Conservation (phyloP, 2,329 filamentous ascomycete genomes). For the Colletotrichum euphorbiae region DNA sequence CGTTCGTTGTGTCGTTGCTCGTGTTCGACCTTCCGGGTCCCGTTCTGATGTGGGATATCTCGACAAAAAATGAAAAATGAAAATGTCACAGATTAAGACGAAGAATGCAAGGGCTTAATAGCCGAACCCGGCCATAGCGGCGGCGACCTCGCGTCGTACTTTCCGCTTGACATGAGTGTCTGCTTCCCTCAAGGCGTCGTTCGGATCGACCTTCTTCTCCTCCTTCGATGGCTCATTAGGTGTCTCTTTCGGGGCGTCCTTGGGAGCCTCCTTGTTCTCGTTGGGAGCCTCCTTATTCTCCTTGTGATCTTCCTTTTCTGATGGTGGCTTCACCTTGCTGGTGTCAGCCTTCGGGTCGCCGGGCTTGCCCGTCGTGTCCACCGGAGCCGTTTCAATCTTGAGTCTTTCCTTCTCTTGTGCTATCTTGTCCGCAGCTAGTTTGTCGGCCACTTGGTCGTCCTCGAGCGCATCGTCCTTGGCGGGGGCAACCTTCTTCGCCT, state of each 20-base stretch:
- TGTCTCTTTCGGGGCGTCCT: conserved; percentile 17
- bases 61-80: not conserved
- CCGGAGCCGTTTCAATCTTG: conserved; percentile 31
- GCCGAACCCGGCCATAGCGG: conserved; percentile 34
- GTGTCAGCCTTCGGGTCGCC: conserved; percentile 35
- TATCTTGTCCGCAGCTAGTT: conserved; percentile 23
- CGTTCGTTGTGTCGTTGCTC: conserved; percentile 10
- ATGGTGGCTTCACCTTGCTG: conserved; percentile 11
- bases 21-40: conserved; percentile 5
- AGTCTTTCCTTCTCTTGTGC: conserved; percentile 29
- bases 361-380: conserved; percentile 29
- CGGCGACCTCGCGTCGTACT: conserved; percentile 31
- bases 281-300: conserved; percentile 6
- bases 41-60: conserved; percentile 27
- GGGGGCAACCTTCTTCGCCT: conserved; percentile 31
- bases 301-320: conserved; percentile 2
- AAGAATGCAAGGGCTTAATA: conserved; percentile 24
- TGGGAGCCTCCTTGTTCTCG: conserved; percentile 1
- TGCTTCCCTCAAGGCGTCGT: conserved; percentile 35
- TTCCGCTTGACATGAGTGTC: conserved; percentile 30
- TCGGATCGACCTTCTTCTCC: conserved; percentile 35
- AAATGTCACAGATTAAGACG: not conserved
- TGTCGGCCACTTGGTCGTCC: conserved; percentile 37
- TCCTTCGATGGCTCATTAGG: not conserved
- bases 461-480: conserved; percentile 32